Evolutionary conservation across 192 early-diverging fungal species (phyloP), one percentile per base, ranked within the genome.

Genomic region (Haplosporangium gracile): DNA sequence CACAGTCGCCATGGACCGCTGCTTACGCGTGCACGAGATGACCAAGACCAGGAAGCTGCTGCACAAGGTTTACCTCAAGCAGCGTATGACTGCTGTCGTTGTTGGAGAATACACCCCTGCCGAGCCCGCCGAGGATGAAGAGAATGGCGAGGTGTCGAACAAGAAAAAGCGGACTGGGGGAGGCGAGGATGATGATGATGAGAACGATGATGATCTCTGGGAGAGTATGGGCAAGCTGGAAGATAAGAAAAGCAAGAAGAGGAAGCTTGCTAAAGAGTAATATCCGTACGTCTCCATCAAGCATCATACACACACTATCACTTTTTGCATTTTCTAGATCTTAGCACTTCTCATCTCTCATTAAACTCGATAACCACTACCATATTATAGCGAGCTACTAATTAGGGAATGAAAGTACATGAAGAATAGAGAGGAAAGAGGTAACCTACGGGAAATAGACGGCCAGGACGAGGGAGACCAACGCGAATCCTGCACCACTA

Each of bases 21-120:
- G 94, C 70, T 74, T 97, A 72, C 93, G 96, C 18, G 92, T 97
- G 2, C 95, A 94, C 81, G 94, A 97, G 83, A 89, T 90, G 32
- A 85, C 68, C 38, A 91, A 82, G 42, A 88, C 88, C 60, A 83
- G 91, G 40, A 88, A 92, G 57, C 70, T 93, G 57, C 43, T 88
- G 51, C 87, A 93, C 40, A 93, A 96, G 80, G 93, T 92, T 8
- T 97, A 97, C 78, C 75, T 97, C 47, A 97, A 97, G 88, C 95
- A 96, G 83, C 83, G 93, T 29, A 88, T 97, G 39, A 94, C 91
- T 4, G 79, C 85, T 34, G 74, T 97, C 0, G 71, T 96, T 26
- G 93, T 95, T 45, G 95, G 84, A 47, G 84, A 86, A 36, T 86
- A 42, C 43, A 78, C 79, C 4, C 84, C 84, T n/a, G 74, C 78